A percentile compares a stretch with the other conserved stretches of the same genome.
phyloP scores from a whole-genome alignment of 805 yeast species.

The Metschnikowia vanudenii region DNA sequence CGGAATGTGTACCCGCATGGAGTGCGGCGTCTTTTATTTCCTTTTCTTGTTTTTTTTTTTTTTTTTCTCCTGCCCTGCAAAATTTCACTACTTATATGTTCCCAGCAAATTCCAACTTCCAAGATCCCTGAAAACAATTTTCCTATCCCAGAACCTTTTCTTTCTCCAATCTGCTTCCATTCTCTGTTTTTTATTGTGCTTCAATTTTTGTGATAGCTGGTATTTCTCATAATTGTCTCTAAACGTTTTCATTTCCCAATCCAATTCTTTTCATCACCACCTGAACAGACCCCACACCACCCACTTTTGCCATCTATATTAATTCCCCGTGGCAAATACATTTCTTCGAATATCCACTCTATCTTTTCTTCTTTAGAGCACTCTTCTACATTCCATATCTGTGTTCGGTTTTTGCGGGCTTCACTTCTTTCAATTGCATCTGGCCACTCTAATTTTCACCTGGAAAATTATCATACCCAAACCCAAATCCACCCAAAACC shows the following conservation, averaged over 20 bases:
- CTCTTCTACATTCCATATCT: neutral
- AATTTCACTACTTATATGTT: conserved; percentile 7
- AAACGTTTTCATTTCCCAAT: neutral
- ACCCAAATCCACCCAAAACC: neutral
- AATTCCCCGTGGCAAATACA: neutral
- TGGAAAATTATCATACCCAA: no score
- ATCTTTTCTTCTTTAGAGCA: neutral
- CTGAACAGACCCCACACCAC: neutral
- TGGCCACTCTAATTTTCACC: neutral
- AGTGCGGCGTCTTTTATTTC: conserved; percentile 9
- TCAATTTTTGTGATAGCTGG: conserved; percentile 11
- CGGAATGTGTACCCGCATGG: conserved; percentile 7
- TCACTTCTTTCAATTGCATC: neutral
- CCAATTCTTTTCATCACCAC: neutral
- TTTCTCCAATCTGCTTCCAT: neutral
- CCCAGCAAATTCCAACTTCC: conserved; percentile 3
- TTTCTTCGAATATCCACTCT: neutral
- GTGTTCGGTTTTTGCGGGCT: no score
- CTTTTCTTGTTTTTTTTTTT: conserved; percentile 5
- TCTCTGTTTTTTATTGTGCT: neutral
- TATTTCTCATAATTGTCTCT: conserved; percentile 5
- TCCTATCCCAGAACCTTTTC: neutral
- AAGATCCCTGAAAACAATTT: neutral
- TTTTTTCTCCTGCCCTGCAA: conserved; percentile 8
- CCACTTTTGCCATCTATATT: neutral